Conservation (phyloP, 441 rosid species). For the Populus hybrid region DNA sequence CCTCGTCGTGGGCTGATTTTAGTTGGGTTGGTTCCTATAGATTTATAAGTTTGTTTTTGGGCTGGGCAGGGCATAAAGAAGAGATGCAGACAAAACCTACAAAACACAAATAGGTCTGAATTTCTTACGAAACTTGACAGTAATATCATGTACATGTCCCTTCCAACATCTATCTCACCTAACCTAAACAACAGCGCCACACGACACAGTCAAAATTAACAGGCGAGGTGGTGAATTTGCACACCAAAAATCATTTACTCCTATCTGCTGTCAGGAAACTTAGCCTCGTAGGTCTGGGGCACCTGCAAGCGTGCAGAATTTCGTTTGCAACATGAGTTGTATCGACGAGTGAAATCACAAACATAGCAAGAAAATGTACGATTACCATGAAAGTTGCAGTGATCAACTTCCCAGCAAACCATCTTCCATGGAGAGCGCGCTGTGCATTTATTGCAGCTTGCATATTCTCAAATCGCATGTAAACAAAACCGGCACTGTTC, state of each 20-base stretch:
- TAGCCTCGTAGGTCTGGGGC: slow-evolving; percentile 55
- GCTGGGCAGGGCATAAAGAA: not conserved
- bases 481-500: no score
- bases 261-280: slow-evolving; percentile 60
- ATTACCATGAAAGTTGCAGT: no score
- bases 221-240: not conserved
- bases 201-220: not conserved
- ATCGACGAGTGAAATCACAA: not conserved
- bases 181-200: not conserved
- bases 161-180: not conserved
- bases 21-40: no score
- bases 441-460: no score
- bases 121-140: not conserved
- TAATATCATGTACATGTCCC: not conserved
- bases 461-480: no score
- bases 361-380: no score
- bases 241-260: slow-evolving; percentile 15
- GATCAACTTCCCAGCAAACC: no score
- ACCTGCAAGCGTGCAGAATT: slow-evolving; percentile 31
- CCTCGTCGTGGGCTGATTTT: no score
- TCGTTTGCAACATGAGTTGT: not conserved
- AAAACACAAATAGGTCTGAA: not conserved
- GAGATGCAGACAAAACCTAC: not conserved
- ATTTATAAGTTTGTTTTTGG: no score
- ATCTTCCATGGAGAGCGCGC: no score